Evolutionary conservation across 345 rosid genomes (phyloP).

Genomic region (Murraya paniculata): DNA sequence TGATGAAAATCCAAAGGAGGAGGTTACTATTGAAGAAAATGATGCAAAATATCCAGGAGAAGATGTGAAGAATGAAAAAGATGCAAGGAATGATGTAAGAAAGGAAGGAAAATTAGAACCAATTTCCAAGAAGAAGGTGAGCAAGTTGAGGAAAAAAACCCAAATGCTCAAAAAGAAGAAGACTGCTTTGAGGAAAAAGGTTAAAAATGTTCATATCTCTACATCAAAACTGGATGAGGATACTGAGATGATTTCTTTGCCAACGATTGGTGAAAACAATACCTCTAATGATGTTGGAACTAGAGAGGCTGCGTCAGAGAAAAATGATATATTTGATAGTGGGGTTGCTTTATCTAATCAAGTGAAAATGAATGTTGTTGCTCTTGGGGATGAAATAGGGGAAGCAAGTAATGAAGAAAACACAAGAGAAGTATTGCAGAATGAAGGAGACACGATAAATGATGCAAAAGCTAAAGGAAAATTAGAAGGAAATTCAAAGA

Average conservation of each 20-base stretch:
- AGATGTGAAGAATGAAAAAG: slow-evolving; percentile 2
- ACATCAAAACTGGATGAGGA: background rate
- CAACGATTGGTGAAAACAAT: background rate
- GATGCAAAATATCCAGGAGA: slow-evolving; percentile 1
- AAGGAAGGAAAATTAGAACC: slow-evolving; percentile 10
- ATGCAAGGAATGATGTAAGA: slow-evolving; percentile 1
- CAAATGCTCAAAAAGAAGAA: slow-evolving; percentile 7
- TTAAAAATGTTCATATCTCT: background rate
- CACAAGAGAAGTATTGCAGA: background rate
- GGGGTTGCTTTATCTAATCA: slow-evolving; percentile 2
- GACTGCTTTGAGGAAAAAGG: background rate
- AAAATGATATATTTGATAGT: background rate
- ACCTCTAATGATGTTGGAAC: background rate
- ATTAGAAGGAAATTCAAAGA: background rate
- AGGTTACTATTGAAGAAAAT: background rate
- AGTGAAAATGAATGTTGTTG: slow-evolving; percentile 2
- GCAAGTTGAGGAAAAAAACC: background rate
- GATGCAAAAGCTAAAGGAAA: slow-evolving; percentile 8
- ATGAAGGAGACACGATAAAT: slow-evolving; percentile 1
- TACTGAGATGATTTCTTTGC: background rate
- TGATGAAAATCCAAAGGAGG: slow-evolving; percentile 1
- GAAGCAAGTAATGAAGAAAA: background rate
- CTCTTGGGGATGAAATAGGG: background rate
- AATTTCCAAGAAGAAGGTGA: slow-evolving; percentile 7
- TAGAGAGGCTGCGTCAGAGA: background rate